Percentiles rank a stretch among this genome's conserved stretches.
phyloP scores from a whole-genome alignment of 257 asterid genomes.

The Ligustrum vulgare region DNA sequence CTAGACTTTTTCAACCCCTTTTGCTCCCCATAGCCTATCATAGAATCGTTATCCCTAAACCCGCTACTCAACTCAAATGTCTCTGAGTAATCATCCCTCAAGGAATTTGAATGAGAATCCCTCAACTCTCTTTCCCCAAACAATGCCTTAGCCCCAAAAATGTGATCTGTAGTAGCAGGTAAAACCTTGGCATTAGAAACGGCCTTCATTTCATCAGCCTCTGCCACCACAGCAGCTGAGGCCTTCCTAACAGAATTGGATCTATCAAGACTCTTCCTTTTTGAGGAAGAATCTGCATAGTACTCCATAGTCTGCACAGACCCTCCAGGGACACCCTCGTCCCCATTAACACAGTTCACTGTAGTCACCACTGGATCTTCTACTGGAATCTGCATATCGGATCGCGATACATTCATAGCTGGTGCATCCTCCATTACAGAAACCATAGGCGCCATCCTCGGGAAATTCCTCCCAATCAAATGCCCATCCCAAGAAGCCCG shows the following conservation, averaged over 20 bases:
- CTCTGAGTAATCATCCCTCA: constrained; percentile 75
- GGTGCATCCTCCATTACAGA: constrained; percentile 79
- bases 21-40: constrained; percentile 50
- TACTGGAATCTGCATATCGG: constrained; percentile 68
- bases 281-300: constrained; percentile 71
- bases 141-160: constrained; percentile 48
- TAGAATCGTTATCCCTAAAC: constrained; percentile 44
- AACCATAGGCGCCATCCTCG: constrained; percentile 74
- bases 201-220: constrained; percentile 63
- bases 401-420: constrained; percentile 36
- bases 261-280: constrained; percentile 89
- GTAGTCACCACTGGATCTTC: constrained; percentile 40
- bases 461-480: constrained; percentile 60
- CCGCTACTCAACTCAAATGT: constrained; percentile 69
- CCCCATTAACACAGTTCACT: constrained; percentile 31
- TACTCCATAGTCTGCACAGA: constrained; percentile 76
- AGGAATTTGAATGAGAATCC: constrained; percentile 59
- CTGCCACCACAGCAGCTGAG: constrained; percentile 79
- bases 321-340: constrained; percentile 69
- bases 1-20: constrained; percentile 61
- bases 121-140: constrained; percentile 42
- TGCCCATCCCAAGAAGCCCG: constrained; percentile 91
- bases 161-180: constrained; percentile 49
- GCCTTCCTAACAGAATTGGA: constrained; percentile 76
- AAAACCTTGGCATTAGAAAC: constrained; percentile 55